These are phyloP conservation scores for Lentinula lateritia DNA, from an alignment of 768 basidiomycete species.

Conservation along the genomic window DNA sequence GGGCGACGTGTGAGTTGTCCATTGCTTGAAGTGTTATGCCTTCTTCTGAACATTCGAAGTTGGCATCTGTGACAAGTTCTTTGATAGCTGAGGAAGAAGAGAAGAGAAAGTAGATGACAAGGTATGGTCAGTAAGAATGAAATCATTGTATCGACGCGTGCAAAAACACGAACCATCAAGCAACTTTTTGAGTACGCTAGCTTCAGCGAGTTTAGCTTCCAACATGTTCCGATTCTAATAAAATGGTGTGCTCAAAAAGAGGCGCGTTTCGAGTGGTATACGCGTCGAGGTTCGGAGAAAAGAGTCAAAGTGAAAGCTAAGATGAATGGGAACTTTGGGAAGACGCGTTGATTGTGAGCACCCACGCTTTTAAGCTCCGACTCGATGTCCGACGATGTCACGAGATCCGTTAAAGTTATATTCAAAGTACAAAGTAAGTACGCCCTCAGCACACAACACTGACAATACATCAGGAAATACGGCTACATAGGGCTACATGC, in stretches of 20 bases:
- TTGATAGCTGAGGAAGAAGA: slow-evolving; percentile 71
- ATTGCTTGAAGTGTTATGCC: slow-evolving; percentile 95
- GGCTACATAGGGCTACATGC: too few relatives aligned
- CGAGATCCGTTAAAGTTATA: too few relatives aligned
- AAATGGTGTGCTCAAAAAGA: slow-evolving; percentile 16
- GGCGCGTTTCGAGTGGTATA: not conserved
- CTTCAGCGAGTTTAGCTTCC: slow-evolving; percentile 88
- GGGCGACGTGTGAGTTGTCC: slow-evolving; percentile 99
- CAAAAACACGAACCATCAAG: slow-evolving; percentile 67
- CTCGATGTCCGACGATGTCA: not conserved
- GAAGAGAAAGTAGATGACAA: slow-evolving; percentile 4
- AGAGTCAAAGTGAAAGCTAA: not conserved
- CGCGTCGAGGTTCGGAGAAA: not conserved
- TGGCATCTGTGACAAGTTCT: slow-evolving; percentile 95
- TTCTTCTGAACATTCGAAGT: slow-evolving; percentile 95
- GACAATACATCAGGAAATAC: too few relatives aligned
- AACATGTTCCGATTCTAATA: slow-evolving; percentile 45
- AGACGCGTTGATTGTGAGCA: not conserved
- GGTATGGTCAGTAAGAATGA: not conserved
- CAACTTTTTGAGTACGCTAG: slow-evolving; percentile 85
- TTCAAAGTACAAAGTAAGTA: too few relatives aligned
- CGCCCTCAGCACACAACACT: too few relatives aligned
- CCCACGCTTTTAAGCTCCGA: slow-evolving; percentile 1
- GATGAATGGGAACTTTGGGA: not conserved
- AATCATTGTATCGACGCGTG: not conserved